A percentile compares a stretch with the other conserved stretches of the same genome.
phyloP scores from a whole-genome alignment of 2,329 filamentous ascomycete genomes.

The Delphinella strobiligena region DNA sequence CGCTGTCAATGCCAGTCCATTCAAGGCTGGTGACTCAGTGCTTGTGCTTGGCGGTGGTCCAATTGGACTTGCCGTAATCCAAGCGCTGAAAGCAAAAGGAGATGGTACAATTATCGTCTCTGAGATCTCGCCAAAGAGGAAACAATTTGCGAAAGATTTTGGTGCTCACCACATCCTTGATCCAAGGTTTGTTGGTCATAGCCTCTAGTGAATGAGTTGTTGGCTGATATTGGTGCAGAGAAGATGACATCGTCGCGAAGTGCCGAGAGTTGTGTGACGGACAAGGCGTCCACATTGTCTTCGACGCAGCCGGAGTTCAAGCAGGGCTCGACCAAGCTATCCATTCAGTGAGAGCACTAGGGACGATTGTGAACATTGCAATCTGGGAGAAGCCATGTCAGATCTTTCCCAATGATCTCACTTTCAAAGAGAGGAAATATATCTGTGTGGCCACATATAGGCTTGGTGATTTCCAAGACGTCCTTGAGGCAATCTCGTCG shows the following conservation, averaged over 20 bases:
- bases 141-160: constrained; percentile 38
- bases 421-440: constrained; percentile 42
- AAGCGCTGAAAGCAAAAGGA: constrained; percentile 31
- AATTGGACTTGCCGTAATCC: constrained; percentile 40
- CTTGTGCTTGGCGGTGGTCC: constrained; percentile 42
- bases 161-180: constrained; percentile 42
- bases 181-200: too few relatives aligned
- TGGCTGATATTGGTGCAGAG: too few relatives aligned
- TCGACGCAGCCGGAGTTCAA: constrained; percentile 43
- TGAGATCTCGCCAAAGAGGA: constrained; percentile 36
- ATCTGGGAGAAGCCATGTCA: constrained; percentile 43
- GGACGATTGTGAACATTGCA: constrained; percentile 43
- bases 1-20: constrained; percentile 39
- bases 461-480: constrained; percentile 38
- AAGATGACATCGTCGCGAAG: constrained; percentile 33
- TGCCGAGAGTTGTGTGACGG: constrained; percentile 32
- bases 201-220: too few relatives aligned
- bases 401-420: constrained; percentile 38
- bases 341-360: constrained; percentile 35
- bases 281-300: constrained; percentile 38
- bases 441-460: constrained; percentile 41
- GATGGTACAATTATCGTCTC: constrained; percentile 41
- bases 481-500: constrained; percentile 34
- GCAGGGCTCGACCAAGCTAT: constrained; percentile 37
- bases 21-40: constrained; percentile 33